These are phyloP conservation scores for Nissolia schottii DNA, from an alignment of 306 rosid species.

Conservation along the genomic window DNA sequence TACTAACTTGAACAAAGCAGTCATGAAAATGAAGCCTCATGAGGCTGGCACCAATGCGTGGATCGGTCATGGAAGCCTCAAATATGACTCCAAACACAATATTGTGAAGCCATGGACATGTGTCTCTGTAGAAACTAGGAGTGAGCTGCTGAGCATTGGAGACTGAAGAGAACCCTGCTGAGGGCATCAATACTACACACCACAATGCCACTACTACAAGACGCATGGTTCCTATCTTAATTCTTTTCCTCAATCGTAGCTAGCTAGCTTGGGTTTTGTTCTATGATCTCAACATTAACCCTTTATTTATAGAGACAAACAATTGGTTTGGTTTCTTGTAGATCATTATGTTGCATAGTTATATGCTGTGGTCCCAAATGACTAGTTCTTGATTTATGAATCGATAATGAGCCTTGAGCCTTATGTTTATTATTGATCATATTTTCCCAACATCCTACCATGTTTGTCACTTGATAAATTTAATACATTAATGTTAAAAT, in stretches of 20 bases:
- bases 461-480: too few species aligned
- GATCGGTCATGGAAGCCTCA: constrained; percentile 4
- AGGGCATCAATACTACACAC: background rate
- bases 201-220: background rate
- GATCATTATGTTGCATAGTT: background rate
- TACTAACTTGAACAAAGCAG: constrained; percentile 50
- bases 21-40: constrained; percentile 58
- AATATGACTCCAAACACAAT: constrained; percentile 11
- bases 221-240: background rate
- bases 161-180: constrained; percentile 1
- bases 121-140: constrained; percentile 12
- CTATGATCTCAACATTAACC: background rate
- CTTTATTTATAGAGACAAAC: constrained; percentile 17
- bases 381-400: background rate
- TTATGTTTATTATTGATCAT: too few species aligned
- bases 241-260: background rate
- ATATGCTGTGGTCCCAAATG: background rate
- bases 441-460: too few species aligned
- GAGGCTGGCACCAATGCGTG: constrained; percentile 42
- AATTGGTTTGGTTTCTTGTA: background rate
- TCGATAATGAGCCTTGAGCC: too few species aligned
- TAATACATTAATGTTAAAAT: too few species aligned
- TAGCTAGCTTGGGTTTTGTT: background rate
- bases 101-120: constrained; percentile 20
- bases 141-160: constrained; percentile 11